Base-by-base conservation (phyloP, 148 eudicot species). In the Nyssa sinensis region DNA sequence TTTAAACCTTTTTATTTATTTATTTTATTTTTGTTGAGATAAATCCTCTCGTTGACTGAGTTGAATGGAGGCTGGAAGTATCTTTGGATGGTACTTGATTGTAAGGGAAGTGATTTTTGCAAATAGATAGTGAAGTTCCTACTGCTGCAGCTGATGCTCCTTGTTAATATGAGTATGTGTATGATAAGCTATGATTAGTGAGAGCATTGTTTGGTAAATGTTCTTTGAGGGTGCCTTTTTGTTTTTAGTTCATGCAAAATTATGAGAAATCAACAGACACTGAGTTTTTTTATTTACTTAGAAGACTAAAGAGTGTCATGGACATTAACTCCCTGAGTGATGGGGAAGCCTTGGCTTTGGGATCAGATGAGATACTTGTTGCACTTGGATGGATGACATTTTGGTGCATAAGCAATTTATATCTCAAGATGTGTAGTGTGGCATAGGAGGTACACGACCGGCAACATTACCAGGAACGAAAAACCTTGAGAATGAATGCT, bases 361-460 rank as follows among this genome's bases (percentile, higher is more conserved):
- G 71, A 65, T 65, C 66, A 30, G 60, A 53, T 71, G 64, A 64
- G 70, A 49, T 61, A 19, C 62, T 33, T 67, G 28, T 14, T 49
- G 57, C 19, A 14, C 57, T 49, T 49, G 57, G 57, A 39, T 9
- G 11, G 9, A 9, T 6, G 39, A 16, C 67, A 59, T 28, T 39
- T 69, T 29, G n/a, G 31, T 23, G 31, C 27, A 35, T 53, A 66
- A 39, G 3, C 29, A 33, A 59, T 0, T 19, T 27, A 49, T 28
- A 17, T 31, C 21, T 13, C 16, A 5, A 7, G 28, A 39, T 73
- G 21, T 63, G 70, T 53, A 8, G 7, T 64, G 23, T 57, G 32
- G 25, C 24, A n/a, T 21, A 0, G 17, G 33, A 61, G 35, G 25
- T 51, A 57, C 66, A 37, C 49, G 28, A 31, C 59, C 7, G 29